Evolutionary conservation across 768 basidiomycete genomes (phyloP).

Genomic region (Pilatotrama ljubarskyi): DNA sequence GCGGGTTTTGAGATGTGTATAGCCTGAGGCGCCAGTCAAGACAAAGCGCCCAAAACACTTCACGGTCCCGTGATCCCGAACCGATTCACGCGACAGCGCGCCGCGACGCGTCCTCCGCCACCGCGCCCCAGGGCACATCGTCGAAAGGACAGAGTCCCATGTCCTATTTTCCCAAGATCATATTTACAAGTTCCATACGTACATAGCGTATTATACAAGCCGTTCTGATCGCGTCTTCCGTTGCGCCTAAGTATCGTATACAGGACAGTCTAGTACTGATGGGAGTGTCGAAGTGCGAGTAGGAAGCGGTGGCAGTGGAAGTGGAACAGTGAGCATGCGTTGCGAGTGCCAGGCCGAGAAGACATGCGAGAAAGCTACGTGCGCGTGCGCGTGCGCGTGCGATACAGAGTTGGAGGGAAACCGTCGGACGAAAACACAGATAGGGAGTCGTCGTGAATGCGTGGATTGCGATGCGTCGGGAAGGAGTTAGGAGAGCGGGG

Average conservation of each 20-base stretch:
- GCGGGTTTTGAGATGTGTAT: too few species aligned
- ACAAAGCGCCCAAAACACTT: not conserved
- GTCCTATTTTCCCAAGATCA: conserved; percentile 1
- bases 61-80: conserved; percentile 5
- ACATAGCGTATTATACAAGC: conserved; percentile 14
- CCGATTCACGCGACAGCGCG: not conserved
- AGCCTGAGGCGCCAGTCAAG: too few species aligned
- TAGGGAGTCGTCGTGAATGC: conserved; percentile 5
- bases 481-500: not conserved
- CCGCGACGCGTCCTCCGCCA: not conserved
- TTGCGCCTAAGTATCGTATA: conserved; percentile 10
- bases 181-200: conserved; percentile 8
- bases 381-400: not conserved
- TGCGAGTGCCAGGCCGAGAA: not conserved
- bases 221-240: not conserved
- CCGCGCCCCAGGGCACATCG: not conserved
- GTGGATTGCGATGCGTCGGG: not conserved
- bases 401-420: not conserved
- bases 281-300: not conserved
- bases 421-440: not conserved
- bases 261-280: not conserved
- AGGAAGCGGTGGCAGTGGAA: not conserved
- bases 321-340: not conserved
- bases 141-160: not conserved
- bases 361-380: not conserved